Base-by-base conservation (phyloP, 2,329 filamentous ascomycete species). In the Purpureocillium lavendulum region DNA sequence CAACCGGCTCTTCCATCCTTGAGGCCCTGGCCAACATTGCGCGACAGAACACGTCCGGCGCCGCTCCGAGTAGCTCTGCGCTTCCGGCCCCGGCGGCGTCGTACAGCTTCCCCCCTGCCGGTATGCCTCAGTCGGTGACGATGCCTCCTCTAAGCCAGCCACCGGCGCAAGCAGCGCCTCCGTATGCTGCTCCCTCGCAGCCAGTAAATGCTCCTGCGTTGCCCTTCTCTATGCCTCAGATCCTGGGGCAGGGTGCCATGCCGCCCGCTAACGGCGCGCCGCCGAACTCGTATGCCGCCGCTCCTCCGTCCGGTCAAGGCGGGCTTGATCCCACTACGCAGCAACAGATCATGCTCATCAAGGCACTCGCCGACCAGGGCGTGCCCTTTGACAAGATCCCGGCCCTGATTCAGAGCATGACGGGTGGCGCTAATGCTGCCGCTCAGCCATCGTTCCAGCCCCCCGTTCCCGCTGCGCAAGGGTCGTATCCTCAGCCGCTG, bases 11-110 rank as follows among this genome's bases (percentile, higher is more conserved):
- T 45, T 82, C 79, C 48, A 88, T 92, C 51, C 71, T 89, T 62
- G 84, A 85, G 58, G 83, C 83, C 33, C 73, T 92, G 46, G 84
- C 85, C 47, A 86, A 85, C 55, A 84, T 92, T 64, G 84, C 84
- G 30, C 82, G 84, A 48, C 82, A 87, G 60, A 87, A 80, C 58
- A 75, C 70, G 30, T 66, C 67, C 16, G 10, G 21, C 21, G 61
- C 68, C 39, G 61, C 67, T 38, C 61, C 70, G 38, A 59, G 54
- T 53, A 66, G 54, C 52, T 56, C 60, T 38, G 56, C 49, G 38
- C 50, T 57, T 16, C 57, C 56, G 17, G 48, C 65, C 38, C 57
- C 75, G 44, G 62, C 71, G 30, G 62, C 69, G 35, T 64, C 72
- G 38, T 62, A 65, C 56, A 55, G 48, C 40, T 50, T 62, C 44